Percentiles rank a stretch among this genome's conserved stretches.
Conservation (phyloP, 192 early-diverging fungal genomes). For the Endogone sp. region DNA sequence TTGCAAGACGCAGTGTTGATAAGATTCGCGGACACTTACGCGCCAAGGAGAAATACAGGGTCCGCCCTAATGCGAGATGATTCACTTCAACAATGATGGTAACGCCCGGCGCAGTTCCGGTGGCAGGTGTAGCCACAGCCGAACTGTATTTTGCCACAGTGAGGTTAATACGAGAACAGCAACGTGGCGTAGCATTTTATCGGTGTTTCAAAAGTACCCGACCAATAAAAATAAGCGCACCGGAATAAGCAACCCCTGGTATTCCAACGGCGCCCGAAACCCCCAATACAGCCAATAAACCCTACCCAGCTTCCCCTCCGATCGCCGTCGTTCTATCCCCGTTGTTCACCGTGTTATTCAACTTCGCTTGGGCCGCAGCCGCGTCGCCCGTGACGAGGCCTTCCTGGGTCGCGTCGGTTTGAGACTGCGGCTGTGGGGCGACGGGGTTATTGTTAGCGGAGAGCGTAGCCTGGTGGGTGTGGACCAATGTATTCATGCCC, state of each 20-base stretch:
- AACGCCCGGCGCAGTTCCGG: background rate
- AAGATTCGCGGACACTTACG: slow-evolving; percentile 15
- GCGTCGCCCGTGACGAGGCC: background rate
- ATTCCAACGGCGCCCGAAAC: too few relatives aligned
- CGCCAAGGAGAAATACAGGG: slow-evolving; percentile 26
- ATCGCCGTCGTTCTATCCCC: background rate
- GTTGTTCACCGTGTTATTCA: background rate
- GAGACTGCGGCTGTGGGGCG: slow-evolving; percentile 22
- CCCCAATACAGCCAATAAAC: background rate
- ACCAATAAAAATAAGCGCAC: too few relatives aligned
- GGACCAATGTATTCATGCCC: slow-evolving; percentile 29
- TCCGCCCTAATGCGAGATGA: slow-evolving; percentile 22
- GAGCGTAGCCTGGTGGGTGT: slow-evolving; percentile 15
- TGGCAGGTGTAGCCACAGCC: slow-evolving; percentile 1
- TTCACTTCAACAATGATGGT: slow-evolving; percentile 26
- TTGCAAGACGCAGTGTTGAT: background rate
- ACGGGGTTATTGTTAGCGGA: too few relatives aligned
- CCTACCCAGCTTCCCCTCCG: background rate
- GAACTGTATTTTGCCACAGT: too few relatives aligned
- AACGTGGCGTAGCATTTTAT: too few relatives aligned
- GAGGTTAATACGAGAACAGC: too few relatives aligned
- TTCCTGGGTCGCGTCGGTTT: background rate
- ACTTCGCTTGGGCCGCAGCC: background rate
- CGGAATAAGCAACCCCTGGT: too few relatives aligned
- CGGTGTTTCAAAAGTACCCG: too few relatives aligned